Conservation (phyloP, 2,329 filamentous ascomycete species). For the Sclerotinia nivalis region DNA sequence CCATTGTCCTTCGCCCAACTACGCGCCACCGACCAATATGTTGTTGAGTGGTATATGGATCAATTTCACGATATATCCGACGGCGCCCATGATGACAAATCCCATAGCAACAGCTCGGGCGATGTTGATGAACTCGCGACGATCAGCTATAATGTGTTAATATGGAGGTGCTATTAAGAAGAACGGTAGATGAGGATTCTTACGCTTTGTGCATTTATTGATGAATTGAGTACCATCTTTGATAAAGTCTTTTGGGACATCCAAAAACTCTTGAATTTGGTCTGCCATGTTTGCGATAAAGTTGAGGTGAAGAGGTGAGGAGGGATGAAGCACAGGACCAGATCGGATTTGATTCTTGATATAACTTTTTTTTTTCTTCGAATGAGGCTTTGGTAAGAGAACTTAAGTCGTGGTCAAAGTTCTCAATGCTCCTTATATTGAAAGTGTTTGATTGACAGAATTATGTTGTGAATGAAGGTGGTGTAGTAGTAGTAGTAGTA, state of each 20-base stretch:
- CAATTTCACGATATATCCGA: slow-evolving; percentile 54
- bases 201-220: slow-evolving; percentile 49
- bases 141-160: slow-evolving; percentile 40
- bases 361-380: background rate
- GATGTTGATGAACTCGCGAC: slow-evolving; percentile 48
- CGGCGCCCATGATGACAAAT: slow-evolving; percentile 55
- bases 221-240: slow-evolving; percentile 47
- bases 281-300: slow-evolving; percentile 49
- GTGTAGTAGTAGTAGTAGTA: no score
- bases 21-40: slow-evolving; percentile 49
- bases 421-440: background rate
- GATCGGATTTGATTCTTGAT: background rate
- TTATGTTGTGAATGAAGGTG: background rate
- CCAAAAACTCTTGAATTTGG: slow-evolving; percentile 58
- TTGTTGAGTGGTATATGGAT: slow-evolving; percentile 56
- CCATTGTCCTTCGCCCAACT: slow-evolving; percentile 32
- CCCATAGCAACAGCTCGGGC: slow-evolving; percentile 53
- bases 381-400: background rate
- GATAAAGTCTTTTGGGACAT: slow-evolving; percentile 53
- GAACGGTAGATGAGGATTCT: slow-evolving; percentile 21
- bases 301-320: slow-evolving; percentile 7
- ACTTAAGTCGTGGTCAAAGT: background rate
- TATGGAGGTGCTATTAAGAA: background rate
- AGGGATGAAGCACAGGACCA: background rate
- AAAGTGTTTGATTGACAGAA: slow-evolving; percentile 4